Conservation (phyloP, 192 early-diverging fungal genomes). For the Pecoramyces ruminantium region DNA sequence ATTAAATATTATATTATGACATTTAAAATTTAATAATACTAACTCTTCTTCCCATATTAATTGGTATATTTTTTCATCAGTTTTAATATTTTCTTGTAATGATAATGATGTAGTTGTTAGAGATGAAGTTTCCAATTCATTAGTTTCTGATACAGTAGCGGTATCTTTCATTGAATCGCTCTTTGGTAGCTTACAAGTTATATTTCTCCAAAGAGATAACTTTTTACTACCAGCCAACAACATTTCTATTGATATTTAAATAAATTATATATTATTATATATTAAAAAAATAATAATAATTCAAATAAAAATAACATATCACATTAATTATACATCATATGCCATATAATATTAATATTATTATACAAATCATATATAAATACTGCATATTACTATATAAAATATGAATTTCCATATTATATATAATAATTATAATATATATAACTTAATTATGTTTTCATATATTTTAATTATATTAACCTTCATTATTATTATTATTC, state of each 20-base stretch:
- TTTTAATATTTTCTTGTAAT: background rate
- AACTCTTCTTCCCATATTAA: background rate
- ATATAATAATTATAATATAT: too few species aligned
- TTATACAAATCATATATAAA: too few species aligned
- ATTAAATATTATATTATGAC: too few species aligned
- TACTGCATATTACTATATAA: too few species aligned
- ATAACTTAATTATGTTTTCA: too few species aligned
- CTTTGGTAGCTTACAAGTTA: background rate
- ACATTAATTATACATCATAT: too few species aligned
- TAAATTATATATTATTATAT: too few species aligned
- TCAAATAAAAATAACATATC: too few species aligned
- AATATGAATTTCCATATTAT: too few species aligned
- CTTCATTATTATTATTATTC: background rate
- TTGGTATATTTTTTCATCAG: background rate
- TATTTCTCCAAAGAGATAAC: background rate
- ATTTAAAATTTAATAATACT: background rate
- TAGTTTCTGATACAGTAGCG: background rate
- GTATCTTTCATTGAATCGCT: background rate
- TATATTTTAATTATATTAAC: background rate
- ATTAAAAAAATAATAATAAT: too few species aligned
- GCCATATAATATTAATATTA: too few species aligned
- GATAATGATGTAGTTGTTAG: background rate
- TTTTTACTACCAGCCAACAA: background rate
- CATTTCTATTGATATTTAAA: background rate
- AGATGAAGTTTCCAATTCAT: background rate